Evolutionary conservation across 345 rosid species (phyloP), one percentile per base, ranked within the genome.

Genomic region (Psidium guajava): DNA sequence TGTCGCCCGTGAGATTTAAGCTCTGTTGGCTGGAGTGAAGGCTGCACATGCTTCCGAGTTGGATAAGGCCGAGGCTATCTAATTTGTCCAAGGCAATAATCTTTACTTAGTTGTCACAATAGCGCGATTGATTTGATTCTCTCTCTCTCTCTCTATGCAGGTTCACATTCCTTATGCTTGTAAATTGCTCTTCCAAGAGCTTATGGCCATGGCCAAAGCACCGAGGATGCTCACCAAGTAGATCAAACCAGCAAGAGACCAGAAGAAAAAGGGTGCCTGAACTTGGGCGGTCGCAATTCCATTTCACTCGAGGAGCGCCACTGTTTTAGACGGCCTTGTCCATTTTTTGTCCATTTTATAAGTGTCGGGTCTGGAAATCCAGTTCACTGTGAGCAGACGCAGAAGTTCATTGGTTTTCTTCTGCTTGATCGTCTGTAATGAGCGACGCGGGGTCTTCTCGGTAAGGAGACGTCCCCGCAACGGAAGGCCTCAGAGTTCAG

Each of bases 141-240:
- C 47, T 58, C 61, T 12, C 36, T 58, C 61, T 12, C 36, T 36
- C 47, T 58, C 61, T 12, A 44, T 81, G 59, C 93, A 96, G 99
- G 99, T 97, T 24, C 91, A 97, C 87, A 96, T 97, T 84, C 98
- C 98, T 5, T 97, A 96, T 64, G 98, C 99, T 18, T 97, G 99
- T 86, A 97, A 97, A 89, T 86, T 97, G 82, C 96, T 97, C 24
- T 97, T 97, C 87, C 99, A 97, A 90, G 99, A 97, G 92, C 96
- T 97, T 47, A 96, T 96, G 99, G 89, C 99, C 50, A 97, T 97
- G 99, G 98, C 99, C n/a, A 97, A 96, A 85, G 98, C 99, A 4
- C 98, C 99, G 2, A 91, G 99, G 86, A 96, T 97, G 99, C 93
- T 96, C 4, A 94, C 96, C 2, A 97, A 93, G 89, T 94, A 93